Evolutionary conservation across 2,329 filamentous ascomycete species (phyloP), one percentile per base, ranked within the genome.

Genomic region (Xylaria sp.): DNA sequence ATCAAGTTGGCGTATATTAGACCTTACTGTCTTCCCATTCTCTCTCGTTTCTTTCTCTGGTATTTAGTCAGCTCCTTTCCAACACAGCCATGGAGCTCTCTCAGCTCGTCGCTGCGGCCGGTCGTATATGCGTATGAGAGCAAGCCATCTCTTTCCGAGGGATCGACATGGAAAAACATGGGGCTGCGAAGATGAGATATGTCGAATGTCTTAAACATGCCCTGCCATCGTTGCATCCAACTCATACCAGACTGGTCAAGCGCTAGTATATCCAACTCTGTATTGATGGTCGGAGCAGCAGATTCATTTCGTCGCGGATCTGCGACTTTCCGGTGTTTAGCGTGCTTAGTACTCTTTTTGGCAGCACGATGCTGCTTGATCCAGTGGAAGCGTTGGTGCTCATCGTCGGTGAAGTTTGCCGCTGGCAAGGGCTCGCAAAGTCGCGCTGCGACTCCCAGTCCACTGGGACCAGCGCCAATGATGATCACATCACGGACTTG

Each of bases 81-180:
- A 0, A 94, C 92, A 71, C 92, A 94, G 2, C 91, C 90, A 0
- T 86, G 82, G 57, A 95, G 90, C 79, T 94, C 91, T 56, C 87
- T 83, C 9, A 94, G 79, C 74, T 95, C 91, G 6, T 81, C 79
- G 67, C 89, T 86, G n/a, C 89, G 81, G 0, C 85, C 85, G 20
- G 86, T 82, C 66, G 87, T 84, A 74, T 92, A 89, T 0, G 91
- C 86, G 79, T 90, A 92, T 0, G 89, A 90, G 25, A 94, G 81
- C 74, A 95, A 81, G 0, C 90, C 90, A 80, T 95, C 92, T 1
- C 92, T 84, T 78, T 95, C 92, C 0, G 87, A 84, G 0, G 92
- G 92, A 75, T 95, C 92, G 15, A 93, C 85, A 76, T 96, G 92
- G 82, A 94, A 95, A 75, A 94, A 92, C 90, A 95, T 92, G 0